Base-by-base conservation (phyloP, 129 eudicot species). In the Kitagawia praeruptora region DNA sequence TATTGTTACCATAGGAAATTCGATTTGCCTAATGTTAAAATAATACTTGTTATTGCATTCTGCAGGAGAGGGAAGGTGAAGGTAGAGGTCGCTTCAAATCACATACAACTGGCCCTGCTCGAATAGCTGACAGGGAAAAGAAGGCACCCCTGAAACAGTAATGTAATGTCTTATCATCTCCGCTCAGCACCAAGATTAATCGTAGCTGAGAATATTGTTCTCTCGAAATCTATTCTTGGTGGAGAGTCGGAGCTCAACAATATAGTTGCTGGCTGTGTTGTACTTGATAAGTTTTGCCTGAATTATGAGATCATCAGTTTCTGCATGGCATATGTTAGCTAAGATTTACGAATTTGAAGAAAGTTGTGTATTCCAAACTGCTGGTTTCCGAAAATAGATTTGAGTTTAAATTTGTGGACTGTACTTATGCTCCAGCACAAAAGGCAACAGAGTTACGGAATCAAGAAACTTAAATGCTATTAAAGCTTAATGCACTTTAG, bases 21-120 rank as follows among this genome's bases (percentile, higher is more conserved):
- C 14, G 28, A 16, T 51, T 31, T 38, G 28, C 19, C 28, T 8
- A 3, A 76, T 18, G 31, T 42, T 13, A 49, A 37, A 76, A 16
- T 16, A 14, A 19, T 31, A 53, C 38, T 34, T 46, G 14, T 11
- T 1, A 71, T 78, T 80, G 88, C 74, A 80, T 63, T 54, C 19
- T 85, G 79, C 87, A 90, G 93, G 98, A 96, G 73, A 91, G 81
- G 88, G 97, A 90, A 71, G 93, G 90, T 13, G 97, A 87, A 75
- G 99, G 97, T 77, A 89, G 91, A 80, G 99, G 99, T 0, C 88
- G 99, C 85, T 96, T 96, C 78, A 96, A 96, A 82, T 90, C 99
- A 21, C 99, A 96, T 77, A 84, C 99, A 63, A 96, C 87, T 44
- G 99, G 88, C 25, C 96, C 96, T 45, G 87, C 92, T 76, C 89